These are phyloP conservation scores for Parachlorella kessleri DNA, from an alignment of 139 green algal genomes.

Conservation along the genomic window DNA sequence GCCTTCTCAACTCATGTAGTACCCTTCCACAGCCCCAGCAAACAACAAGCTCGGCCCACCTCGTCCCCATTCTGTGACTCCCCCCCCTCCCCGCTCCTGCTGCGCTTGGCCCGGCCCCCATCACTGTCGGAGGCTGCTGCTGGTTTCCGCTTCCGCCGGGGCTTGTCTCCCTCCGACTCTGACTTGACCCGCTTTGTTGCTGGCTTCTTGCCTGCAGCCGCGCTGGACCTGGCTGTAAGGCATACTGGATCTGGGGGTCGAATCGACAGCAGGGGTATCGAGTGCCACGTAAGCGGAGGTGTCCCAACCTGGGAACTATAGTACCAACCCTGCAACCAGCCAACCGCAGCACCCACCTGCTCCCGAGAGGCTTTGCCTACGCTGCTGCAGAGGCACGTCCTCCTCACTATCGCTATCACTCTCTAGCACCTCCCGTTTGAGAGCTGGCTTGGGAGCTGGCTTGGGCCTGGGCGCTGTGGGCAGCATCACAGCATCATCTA, in stretches of 20 bases:
- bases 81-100: neutral
- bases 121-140: neutral
- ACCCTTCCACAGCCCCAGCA: too few species aligned
- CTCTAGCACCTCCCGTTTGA: neutral
- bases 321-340: too few species aligned
- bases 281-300: too few species aligned
- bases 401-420: constrained; percentile 4
- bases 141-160: too few species aligned
- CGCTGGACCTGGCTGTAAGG: too few species aligned
- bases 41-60: neutral
- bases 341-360: neutral
- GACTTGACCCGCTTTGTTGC: neutral
- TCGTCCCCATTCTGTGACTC: neutral
- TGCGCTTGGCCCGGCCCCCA: neutral
- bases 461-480: constrained; percentile 33
- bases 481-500: constrained; percentile 23
- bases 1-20: too few species aligned
- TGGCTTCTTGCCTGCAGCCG: neutral
- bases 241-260: neutral
- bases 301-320: too few species aligned
- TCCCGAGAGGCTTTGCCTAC: neutral
- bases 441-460: constrained; percentile 9
- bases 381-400: constrained; percentile 9
- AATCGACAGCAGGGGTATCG: too few species aligned
- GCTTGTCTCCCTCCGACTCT: too few species aligned